Evolutionary conservation across 139 green algal species (phyloP).

Genomic region (Chlamydomonas sphaeroides): DNA sequence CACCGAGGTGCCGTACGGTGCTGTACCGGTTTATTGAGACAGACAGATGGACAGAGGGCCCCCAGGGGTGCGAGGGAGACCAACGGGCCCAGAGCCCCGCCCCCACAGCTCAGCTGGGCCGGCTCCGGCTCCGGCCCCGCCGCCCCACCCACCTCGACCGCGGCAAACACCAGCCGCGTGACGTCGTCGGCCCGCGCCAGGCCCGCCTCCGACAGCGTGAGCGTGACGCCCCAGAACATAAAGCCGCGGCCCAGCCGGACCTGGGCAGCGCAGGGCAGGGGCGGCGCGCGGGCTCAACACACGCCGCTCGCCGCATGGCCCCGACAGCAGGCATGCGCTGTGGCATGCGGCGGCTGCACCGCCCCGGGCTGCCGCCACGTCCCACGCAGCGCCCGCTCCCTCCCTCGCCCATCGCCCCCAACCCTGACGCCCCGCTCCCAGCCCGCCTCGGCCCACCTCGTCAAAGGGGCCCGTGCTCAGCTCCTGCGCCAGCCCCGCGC

Average conservation of each 20-base stretch:
- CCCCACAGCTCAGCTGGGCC: too few species aligned
- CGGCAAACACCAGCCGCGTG: constrained; percentile 38
- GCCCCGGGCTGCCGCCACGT: too few species aligned
- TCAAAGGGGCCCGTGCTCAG: constrained; percentile 24
- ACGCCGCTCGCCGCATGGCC: too few species aligned
- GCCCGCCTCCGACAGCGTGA: constrained; percentile 54
- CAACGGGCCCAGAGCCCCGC: too few species aligned
- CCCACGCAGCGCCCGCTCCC: too few species aligned
- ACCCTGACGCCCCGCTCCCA: too few species aligned
- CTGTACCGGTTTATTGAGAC: too few species aligned
- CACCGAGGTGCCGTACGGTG: too few species aligned
- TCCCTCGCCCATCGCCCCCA: background rate
- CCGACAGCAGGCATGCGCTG: too few species aligned
- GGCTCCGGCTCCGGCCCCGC: too few species aligned
- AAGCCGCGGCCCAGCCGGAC: constrained; percentile 53
- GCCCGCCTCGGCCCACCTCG: background rate
- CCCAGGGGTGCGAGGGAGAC: background rate
- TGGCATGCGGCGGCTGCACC: too few species aligned
- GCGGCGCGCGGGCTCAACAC: too few species aligned
- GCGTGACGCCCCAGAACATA: constrained; percentile 57
- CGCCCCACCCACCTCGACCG: background rate
- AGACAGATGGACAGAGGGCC: background rate
- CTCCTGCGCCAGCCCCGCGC: constrained; percentile 51
- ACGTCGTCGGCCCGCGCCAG: constrained; percentile 34
- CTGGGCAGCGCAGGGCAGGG: background rate